Conservation (phyloP, 345 rosid genomes). For the Isatis tinctoria region DNA sequence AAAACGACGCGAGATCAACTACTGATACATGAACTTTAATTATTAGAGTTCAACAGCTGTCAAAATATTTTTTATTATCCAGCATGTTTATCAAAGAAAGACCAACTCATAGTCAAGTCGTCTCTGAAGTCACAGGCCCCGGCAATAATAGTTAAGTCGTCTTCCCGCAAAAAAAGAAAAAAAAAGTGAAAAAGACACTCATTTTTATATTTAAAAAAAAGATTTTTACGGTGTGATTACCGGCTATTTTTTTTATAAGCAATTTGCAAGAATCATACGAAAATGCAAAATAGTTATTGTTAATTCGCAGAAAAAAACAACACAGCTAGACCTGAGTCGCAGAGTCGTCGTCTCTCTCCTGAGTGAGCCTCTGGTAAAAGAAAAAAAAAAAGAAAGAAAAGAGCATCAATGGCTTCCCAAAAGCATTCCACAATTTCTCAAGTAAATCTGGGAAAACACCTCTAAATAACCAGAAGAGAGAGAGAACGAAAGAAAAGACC, state of each 20-base stretch:
- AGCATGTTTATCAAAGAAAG: background rate
- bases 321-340: background rate
- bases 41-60: background rate
- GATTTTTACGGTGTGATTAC: background rate
- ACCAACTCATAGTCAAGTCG: slow-evolving; percentile 8
- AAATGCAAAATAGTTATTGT: background rate
- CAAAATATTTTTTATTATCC: background rate
- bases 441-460: slow-evolving; percentile 1
- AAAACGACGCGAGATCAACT: slow-evolving; percentile 22
- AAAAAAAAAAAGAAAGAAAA: background rate
- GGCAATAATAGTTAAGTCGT: background rate
- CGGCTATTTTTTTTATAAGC: background rate
- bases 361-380: background rate
- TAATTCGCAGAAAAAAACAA: background rate
- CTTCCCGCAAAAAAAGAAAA: too few species aligned
- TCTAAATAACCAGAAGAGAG: background rate
- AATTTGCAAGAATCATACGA: background rate
- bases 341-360: slow-evolving; percentile 9
- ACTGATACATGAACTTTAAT: background rate
- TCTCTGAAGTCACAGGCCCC: background rate
- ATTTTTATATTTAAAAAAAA: background rate
- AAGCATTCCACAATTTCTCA: background rate
- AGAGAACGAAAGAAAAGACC: background rate
- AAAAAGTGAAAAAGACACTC: background rate
- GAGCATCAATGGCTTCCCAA: slow-evolving; percentile 15